Conservation (phyloP, 441 rosid species). For the Gossypium aridum region DNA sequence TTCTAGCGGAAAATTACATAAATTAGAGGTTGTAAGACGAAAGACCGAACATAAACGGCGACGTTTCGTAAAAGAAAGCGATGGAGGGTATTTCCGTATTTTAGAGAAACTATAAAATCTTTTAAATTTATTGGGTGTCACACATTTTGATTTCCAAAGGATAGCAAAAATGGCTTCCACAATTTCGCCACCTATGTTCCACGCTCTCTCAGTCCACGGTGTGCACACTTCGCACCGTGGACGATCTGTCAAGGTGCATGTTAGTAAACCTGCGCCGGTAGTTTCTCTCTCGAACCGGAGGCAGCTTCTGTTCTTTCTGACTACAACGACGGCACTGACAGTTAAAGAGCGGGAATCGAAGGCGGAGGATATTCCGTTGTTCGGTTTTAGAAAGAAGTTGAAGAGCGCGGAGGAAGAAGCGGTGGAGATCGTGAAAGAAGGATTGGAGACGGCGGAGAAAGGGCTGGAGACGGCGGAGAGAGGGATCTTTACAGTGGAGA, state of each 20-base stretch:
- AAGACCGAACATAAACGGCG: not conserved
- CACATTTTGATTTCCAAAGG: not conserved
- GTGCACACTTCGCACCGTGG: constrained; percentile 21
- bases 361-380: constrained; percentile 64
- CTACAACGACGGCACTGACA: constrained; percentile 43
- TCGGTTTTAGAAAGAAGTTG: constrained; percentile 75
- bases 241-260: constrained; percentile 19
- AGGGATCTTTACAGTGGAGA: constrained; percentile 35
- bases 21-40: not conserved
- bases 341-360: constrained; percentile 28
- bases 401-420: constrained; percentile 14
- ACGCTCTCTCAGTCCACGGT: not conserved
- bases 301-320: constrained; percentile 40
- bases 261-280: not conserved
- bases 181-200: not conserved
- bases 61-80: not conserved
- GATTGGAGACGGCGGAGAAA: constrained; percentile 68
- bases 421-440: constrained; percentile 64
- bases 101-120: not conserved
- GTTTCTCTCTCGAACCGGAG: constrained; percentile 38
- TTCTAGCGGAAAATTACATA: constrained; percentile 6
- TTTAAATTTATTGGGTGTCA: not conserved
- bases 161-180: not conserved
- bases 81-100: not conserved
- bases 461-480: constrained; percentile 49